A percentile compares a stretch with the other conserved stretches of the same genome.
These are phyloP conservation scores for Schizosaccharomyces japonicus DNA, from an alignment of 805 yeast genomes.

Conservation along the genomic window DNA sequence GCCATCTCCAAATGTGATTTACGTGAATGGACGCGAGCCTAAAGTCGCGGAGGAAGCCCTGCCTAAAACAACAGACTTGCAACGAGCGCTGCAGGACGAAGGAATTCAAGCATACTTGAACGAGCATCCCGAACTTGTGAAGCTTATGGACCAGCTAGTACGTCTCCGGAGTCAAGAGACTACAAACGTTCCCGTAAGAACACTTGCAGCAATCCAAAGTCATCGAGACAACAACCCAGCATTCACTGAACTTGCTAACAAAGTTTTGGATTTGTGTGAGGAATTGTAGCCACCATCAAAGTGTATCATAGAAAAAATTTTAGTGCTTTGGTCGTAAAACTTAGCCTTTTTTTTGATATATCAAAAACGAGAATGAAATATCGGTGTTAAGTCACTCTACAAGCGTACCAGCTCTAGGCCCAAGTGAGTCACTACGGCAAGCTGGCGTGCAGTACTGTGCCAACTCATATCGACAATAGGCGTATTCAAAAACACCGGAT, in stretches of 20 bases:
- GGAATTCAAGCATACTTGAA: neutral
- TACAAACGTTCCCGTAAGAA: neutral
- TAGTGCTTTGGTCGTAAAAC: too few relatives aligned
- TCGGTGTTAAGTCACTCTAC: too few relatives aligned
- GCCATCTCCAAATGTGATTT: neutral
- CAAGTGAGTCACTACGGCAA: neutral
- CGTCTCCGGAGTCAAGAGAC: neutral
- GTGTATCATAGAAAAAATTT: too few relatives aligned
- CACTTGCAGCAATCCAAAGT: neutral
- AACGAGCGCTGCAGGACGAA: neutral
- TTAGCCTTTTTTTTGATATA: too few relatives aligned
- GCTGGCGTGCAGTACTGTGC: neutral
- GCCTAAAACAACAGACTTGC: neutral
- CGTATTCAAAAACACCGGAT: neutral
- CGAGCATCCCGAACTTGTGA: neutral
- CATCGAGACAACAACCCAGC: neutral
- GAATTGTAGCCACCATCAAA: too few relatives aligned
- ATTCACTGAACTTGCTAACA: neutral
- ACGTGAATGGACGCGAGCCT: neutral
- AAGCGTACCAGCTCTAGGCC: too few relatives aligned
- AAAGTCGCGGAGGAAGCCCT: neutral
- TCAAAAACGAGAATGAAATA: too few relatives aligned
- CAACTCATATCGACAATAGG: neutral
- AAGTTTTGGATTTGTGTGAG: neutral
- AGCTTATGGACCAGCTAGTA: neutral